These are phyloP conservation scores for Metschnikowia corniflorae DNA, from an alignment of 805 yeast genomes.

Conservation along the genomic window DNA sequence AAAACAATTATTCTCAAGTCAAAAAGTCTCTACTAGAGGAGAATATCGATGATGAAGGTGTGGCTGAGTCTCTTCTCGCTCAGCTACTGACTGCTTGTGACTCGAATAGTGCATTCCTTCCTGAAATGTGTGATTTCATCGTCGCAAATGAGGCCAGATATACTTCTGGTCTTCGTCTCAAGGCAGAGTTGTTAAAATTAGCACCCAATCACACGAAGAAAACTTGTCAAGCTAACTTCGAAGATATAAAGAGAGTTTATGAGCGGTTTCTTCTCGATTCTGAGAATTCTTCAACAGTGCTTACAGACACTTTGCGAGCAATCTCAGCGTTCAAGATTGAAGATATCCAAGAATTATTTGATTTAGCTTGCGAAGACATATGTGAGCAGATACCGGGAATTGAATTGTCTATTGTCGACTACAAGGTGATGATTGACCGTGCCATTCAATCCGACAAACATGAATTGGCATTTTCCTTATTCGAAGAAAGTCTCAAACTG, in stretches of 20 bases:
- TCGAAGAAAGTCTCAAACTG: constrained; percentile 28
- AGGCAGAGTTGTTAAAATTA: constrained; percentile 13
- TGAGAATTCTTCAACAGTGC: constrained; percentile 1
- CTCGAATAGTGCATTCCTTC: constrained; percentile 2
- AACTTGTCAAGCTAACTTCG: neutral
- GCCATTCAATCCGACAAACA: constrained; percentile 21
- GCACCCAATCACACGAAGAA: neutral
- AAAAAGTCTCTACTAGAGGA: constrained; percentile 18
- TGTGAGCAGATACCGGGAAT: constrained; percentile 1
- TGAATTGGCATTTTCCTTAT: constrained; percentile 25
- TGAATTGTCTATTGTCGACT: constrained; percentile 3
- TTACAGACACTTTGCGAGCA: constrained; percentile 3
- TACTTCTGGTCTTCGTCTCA: constrained; percentile 19
- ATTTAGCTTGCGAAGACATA: constrained; percentile 2
- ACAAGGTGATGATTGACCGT: constrained; percentile 27
- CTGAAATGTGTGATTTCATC: constrained; percentile 18
- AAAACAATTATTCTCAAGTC: constrained; percentile 2
- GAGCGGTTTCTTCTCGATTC: constrained; percentile 3
- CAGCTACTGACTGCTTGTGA: constrained; percentile 1
- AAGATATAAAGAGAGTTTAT: neutral
- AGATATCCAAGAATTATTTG: constrained; percentile 3
- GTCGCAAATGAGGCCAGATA: constrained; percentile 23
- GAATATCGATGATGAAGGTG: constrained; percentile 23
- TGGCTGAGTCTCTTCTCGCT: constrained; percentile 19
- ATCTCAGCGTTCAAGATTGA: neutral